Evolutionary conservation across 2,329 filamentous ascomycete species (phyloP).

Genomic region (Colletotrichum costaricense): DNA sequence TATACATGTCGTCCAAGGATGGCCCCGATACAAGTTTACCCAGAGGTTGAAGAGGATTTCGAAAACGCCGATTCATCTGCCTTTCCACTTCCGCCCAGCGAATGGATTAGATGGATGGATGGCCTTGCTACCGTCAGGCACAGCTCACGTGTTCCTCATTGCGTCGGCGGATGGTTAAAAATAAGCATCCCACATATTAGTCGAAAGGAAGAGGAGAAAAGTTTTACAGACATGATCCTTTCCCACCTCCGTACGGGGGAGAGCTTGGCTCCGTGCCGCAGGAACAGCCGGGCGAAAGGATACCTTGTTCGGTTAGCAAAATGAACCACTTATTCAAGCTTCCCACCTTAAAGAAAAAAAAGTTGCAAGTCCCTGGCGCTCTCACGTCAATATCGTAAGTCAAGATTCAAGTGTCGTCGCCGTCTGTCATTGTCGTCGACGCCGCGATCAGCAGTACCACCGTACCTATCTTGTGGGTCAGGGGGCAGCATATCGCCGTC

Average conservation of each 20-base stretch:
- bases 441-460: background rate
- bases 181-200: background rate
- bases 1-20: background rate
- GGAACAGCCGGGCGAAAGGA: background rate
- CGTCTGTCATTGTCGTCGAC: background rate
- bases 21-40: background rate
- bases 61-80: background rate
- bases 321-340: too few species aligned
- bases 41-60: background rate
- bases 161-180: background rate
- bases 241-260: background rate
- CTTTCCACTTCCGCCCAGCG: background rate
- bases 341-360: background rate
- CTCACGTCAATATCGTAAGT: background rate
- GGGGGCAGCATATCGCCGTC: background rate
- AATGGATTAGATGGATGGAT: background rate
- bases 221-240: background rate
- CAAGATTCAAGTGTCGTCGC: background rate
- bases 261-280: background rate
- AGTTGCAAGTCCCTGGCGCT: background rate
- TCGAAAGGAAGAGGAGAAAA: background rate
- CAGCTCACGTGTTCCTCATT: conserved; percentile 15
- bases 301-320: background rate
- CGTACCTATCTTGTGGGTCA: background rate
- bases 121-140: conserved; percentile 26